Base-by-base conservation (phyloP, 2,329 filamentous ascomycete species). In the Drechslerella stenobrocha region DNA sequence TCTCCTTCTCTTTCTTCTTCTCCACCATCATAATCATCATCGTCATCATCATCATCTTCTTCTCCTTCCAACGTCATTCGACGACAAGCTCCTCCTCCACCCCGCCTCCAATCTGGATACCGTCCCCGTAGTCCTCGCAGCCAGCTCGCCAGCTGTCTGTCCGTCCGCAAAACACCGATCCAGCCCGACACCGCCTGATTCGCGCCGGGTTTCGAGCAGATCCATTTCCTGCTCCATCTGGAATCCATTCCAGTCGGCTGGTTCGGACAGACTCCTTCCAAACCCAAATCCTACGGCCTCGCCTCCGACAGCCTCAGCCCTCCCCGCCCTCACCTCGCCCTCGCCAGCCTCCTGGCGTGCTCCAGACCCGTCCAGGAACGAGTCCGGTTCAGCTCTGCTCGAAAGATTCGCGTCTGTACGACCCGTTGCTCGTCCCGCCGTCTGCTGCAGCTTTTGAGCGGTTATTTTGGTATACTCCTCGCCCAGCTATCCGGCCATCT, bases 11-110 rank as follows among this genome's bases (percentile, higher is more conserved):
- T 23, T 30, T 52, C 34, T 15, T 26, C 46, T 51, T 45, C 69
- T 60, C 60, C 52, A 44, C 52, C 58, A 53, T 52, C 63, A 51
- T 35, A 45, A 40, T 57, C 40, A 42, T 42, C 63, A 23, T 51
- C 52, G 51, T 52, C 50, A 63, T 52, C 40, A 48, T 56, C 37
- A 47, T 6, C 28, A 32, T 23, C 22, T 61, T 61, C 32, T 44
- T 45, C 44, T 48, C 59, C 32, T 37, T 47, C 55, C 63, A 55
- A 67, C 63, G 63, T 67, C 63, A 67, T 60, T 44, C 48, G 48
- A 59, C 55, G 55, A 59, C 50, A n/a, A n/a, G n/a, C n/a, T n/a
- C n/a, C n/a, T n/a, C n/a, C n/a, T n/a, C n/a, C n/a, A n/a, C n/a
- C n/a, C n/a, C n/a, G n/a, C n/a, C n/a, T n/a, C 32, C 28, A 50